Conservation (phyloP, 2,329 filamentous ascomycete genomes). For the Ceratocystis cacaofunesta region DNA sequence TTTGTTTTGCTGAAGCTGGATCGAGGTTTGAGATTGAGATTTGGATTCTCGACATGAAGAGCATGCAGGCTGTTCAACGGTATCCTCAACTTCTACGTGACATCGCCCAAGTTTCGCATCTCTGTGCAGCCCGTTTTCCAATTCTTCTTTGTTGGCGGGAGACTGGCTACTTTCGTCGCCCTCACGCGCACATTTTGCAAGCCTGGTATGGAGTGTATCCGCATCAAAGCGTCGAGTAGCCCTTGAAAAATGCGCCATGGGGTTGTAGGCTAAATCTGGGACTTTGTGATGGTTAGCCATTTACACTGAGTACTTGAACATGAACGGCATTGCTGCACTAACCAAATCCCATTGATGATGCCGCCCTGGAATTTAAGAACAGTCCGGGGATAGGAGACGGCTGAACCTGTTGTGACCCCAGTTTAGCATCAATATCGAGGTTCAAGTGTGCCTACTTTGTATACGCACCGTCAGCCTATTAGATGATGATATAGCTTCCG, state of each 20-base stretch:
- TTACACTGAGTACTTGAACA: no score
- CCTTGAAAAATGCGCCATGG: constrained; percentile 26
- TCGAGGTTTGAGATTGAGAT: background rate
- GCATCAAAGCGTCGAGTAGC: background rate
- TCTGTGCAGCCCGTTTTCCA: background rate
- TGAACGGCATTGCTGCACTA: constrained; percentile 8
- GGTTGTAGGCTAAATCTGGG: constrained; percentile 37
- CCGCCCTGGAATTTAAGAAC: constrained; percentile 24
- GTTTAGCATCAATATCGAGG: background rate
- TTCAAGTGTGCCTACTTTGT: background rate
- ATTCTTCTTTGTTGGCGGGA: background rate
- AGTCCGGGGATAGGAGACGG: constrained; percentile 24
- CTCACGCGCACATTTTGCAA: background rate
- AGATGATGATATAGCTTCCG: constrained; percentile 34
- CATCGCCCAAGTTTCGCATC: background rate
- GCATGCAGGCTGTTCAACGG: background rate
- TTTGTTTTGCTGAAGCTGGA: background rate
- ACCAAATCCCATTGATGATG: constrained; percentile 18
- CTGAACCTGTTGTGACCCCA: constrained; percentile 22
- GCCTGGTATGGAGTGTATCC: background rate
- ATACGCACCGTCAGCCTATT: constrained; percentile 22
- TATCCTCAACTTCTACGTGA: background rate
- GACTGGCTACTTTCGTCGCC: background rate
- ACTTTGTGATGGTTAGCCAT: constrained; percentile 26
- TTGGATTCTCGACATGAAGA: background rate